Conservation (phyloP, 192 early-diverging fungal genomes). For the Backusella tuberculispora region DNA sequence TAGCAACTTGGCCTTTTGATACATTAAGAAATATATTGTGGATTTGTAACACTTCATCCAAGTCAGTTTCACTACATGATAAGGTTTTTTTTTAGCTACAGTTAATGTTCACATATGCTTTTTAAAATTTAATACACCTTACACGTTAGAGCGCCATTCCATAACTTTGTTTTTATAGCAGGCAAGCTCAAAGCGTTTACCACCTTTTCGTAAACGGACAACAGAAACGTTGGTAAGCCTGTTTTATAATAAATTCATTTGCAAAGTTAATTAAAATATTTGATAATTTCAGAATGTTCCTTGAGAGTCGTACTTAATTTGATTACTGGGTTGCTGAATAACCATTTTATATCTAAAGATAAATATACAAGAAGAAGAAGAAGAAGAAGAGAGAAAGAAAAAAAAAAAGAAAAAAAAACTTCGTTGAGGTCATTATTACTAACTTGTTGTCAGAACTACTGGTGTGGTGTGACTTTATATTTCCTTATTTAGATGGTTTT, state of each 20-base stretch:
- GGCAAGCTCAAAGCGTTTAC: slow-evolving; percentile 97
- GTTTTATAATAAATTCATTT: neutral
- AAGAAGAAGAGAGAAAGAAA: no score
- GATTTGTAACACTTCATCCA: slow-evolving; percentile 96
- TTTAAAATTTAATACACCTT: slow-evolving; percentile 31
- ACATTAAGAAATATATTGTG: slow-evolving; percentile 95
- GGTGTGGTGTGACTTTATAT: no score
- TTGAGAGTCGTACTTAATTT: slow-evolving; percentile 44
- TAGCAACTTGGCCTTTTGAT: slow-evolving; percentile 94
- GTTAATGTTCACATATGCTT: neutral
- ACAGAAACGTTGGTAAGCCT: slow-evolving; percentile 96
- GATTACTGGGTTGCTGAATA: slow-evolving; percentile 44
- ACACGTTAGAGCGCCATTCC: slow-evolving; percentile 94
- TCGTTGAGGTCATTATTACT: no score
- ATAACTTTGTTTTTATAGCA: slow-evolving; percentile 99
- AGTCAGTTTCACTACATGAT: slow-evolving; percentile 83
- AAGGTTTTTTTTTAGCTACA: neutral
- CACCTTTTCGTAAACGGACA: slow-evolving; percentile 94
- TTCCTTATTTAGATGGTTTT: no score
- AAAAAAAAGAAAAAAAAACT: no score
- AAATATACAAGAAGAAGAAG: no score
- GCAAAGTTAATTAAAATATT: neutral
- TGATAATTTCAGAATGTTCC: neutral
- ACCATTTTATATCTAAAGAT: slow-evolving; percentile 11
- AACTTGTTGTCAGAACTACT: no score